Evolutionary conservation across 192 early-diverging fungal species (phyloP), one percentile per base, ranked within the genome.

Genomic region (Glomus cerebriforme): DNA sequence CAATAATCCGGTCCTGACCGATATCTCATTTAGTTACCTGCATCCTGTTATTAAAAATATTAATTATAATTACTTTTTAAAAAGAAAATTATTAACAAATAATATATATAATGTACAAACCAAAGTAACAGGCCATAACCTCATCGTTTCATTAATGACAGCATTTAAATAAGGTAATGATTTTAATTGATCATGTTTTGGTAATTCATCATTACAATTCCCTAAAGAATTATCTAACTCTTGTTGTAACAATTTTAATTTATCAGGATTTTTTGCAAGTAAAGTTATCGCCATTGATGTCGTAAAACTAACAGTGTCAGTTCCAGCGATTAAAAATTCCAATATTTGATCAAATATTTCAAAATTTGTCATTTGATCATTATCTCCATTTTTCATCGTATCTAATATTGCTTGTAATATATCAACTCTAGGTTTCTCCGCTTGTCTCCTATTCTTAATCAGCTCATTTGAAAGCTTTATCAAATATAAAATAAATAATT

Each of bases 131-230:
- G 90, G 85, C 77, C 87, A 79, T 17, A 90, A 69, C 59, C 89
- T 82, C 70, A 87, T 77, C 31, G 90, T 87, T 68, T 92, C 91
- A 59, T 89, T 81, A 79, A 90, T 84, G 32, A 90, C 86, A 29
- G 87, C 85, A 59, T 88, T 91, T 62, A 89, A 71, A 75, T 84
- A 87, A 54, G 87, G 84, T 32, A 90, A 80, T 27, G 83, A 71
- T 74, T 89, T 90, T 49, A 88, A 71, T 37, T 86, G 83, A 35
- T 89, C 81, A 49, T 90, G 86, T 19, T 81, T 77, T 22, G 84
- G 86, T 49, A 83, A 31, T 5, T 79, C 70, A 29, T 60, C 80
- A 9, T 67, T 47, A 39, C 76, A 74, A 43, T 62, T 79, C 2
- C 64, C 70, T 7, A 81, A 79, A 1, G 68, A 82, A 35, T 77